Evolutionary conservation across 371 early-diverging fungal species (phyloP).

Genomic region (Mucor racemosus): DNA sequence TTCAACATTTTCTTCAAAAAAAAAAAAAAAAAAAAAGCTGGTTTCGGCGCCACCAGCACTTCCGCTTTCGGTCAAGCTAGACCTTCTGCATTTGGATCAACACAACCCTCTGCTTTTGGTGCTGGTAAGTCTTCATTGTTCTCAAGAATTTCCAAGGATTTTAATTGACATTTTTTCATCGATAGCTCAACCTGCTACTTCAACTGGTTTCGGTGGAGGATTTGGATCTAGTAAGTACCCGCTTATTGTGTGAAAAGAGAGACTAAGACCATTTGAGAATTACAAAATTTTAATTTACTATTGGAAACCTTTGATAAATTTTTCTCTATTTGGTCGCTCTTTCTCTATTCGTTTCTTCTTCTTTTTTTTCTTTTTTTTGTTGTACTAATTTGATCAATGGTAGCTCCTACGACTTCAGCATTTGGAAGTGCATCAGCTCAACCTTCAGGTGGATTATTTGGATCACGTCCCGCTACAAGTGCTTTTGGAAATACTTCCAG

Average conservation of each 20-base stretch:
- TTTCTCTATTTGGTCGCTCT: background rate
- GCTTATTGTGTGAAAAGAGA: background rate
- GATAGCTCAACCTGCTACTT: constrained; percentile 34
- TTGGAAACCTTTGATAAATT: background rate
- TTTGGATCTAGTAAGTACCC: constrained; percentile 48
- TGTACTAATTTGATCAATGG: constrained; percentile 8
- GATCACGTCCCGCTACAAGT: constrained; percentile 40
- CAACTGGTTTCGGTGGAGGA: constrained; percentile 41
- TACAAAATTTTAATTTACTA: no score
- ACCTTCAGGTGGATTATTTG: constrained; percentile 53
- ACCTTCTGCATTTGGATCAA: constrained; percentile 44
- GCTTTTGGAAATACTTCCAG: constrained; percentile 33
- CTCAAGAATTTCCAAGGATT: background rate
- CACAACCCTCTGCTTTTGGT: constrained; percentile 41
- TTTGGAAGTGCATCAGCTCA: constrained; percentile 53
- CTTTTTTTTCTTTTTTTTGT: background rate
- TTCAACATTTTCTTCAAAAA: background rate
- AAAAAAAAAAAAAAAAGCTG: constrained; percentile 21
- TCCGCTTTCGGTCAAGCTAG: constrained; percentile 58
- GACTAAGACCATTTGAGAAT: background rate
- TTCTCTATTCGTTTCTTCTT: background rate
- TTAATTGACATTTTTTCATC: background rate
- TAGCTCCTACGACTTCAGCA: constrained; percentile 42
- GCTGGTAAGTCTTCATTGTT: constrained; percentile 18
- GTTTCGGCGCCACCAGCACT: constrained; percentile 39